A percentile compares a stretch with the other conserved stretches of the same genome.
Evolutionary conservation across 1,284 basidiomycete species (phyloP).

Genomic region (Apiotrichum veenhuisii): DNA sequence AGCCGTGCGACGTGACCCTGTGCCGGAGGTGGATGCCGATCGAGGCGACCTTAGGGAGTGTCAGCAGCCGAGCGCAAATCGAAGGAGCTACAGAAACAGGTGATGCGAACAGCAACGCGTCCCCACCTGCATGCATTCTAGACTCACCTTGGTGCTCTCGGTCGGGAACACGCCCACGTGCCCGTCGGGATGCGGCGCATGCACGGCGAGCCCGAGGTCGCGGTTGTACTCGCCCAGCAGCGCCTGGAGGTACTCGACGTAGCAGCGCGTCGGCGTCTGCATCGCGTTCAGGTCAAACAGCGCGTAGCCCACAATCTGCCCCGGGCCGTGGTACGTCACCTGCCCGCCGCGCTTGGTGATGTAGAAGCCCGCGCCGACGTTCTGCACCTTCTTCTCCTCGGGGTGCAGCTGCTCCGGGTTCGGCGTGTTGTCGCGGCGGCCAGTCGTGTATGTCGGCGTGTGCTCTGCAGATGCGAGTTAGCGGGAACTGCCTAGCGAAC

Average conservation of each 20-base stretch:
- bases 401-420: slow-evolving; percentile 56
- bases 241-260: slow-evolving; percentile 52
- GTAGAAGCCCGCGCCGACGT: slow-evolving; percentile 82
- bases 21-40: slow-evolving; percentile 97
- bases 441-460: slow-evolving; percentile 88
- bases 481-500: too few species aligned
- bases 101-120: too few species aligned
- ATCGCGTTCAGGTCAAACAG: slow-evolving; percentile 72
- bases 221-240: slow-evolving; percentile 44
- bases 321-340: slow-evolving; percentile 95
- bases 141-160: slow-evolving; percentile 43
- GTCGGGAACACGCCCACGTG: slow-evolving; percentile 50
- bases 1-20: slow-evolving; percentile 89
- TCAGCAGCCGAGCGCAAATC: slow-evolving; percentile 47
- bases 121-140: too few species aligned
- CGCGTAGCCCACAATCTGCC: slow-evolving; percentile 94
- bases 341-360: slow-evolving; percentile 82
- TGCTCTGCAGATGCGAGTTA: slow-evolving; percentile 64
- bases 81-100: background rate
- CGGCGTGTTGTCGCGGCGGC: slow-evolving; percentile 65
- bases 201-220: slow-evolving; percentile 29
- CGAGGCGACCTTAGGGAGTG: slow-evolving; percentile 70
- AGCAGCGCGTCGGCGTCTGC: slow-evolving; percentile 52
- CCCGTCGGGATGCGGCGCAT: slow-evolving; percentile 50
- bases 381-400: slow-evolving; percentile 65